A percentile compares a stretch with the other conserved stretches of the same genome.
Evolutionary conservation across 1,139 yeast genomes (phyloP).

Genomic region (Komagataea norvegica): DNA sequence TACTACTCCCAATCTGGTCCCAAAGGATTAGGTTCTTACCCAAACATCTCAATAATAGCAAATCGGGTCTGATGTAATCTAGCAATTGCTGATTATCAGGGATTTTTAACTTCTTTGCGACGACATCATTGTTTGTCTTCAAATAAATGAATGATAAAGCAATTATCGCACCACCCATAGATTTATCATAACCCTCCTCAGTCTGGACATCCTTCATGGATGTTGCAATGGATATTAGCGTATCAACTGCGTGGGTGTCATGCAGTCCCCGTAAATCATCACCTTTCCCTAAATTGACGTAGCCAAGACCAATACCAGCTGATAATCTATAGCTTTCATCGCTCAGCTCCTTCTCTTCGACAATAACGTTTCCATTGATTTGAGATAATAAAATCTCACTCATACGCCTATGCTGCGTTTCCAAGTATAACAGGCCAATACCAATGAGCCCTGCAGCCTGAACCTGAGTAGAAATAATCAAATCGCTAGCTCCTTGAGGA

Average conservation of each 20-base stretch:
- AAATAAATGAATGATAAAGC: constrained; percentile 74
- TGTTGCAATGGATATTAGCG: constrained; percentile 54
- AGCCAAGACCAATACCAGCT: constrained; percentile 85
- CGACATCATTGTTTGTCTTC: constrained; percentile 54
- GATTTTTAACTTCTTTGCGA: constrained; percentile 61
- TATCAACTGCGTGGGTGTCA: constrained; percentile 70
- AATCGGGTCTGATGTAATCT: constrained; percentile 78
- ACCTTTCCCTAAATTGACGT: constrained; percentile 81
- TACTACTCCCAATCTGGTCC: constrained; percentile 52
- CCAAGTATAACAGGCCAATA: constrained; percentile 76
- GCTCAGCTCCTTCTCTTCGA: constrained; percentile 48
- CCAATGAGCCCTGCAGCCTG: constrained; percentile 93
- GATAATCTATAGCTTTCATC: constrained; percentile 83
- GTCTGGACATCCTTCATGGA: constrained; percentile 69
- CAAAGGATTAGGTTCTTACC: constrained; percentile 75
- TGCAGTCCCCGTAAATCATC: constrained; percentile 54
- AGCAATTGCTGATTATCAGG: constrained; percentile 59
- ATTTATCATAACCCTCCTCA: constrained; percentile 59
- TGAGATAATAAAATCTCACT: constrained; percentile 74
- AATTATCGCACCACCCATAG: constrained; percentile 75
- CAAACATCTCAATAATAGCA: constrained; percentile 63
- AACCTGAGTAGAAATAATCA: constrained; percentile 76
- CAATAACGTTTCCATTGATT: constrained; percentile 50
- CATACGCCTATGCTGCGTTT: constrained; percentile 82
- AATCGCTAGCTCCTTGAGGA: constrained; percentile 87